A percentile compares a stretch with the other conserved stretches of the same genome.
Evolutionary conservation across 768 basidiomycete species (phyloP).

Genomic region (Boletus pseudopeckii): DNA sequence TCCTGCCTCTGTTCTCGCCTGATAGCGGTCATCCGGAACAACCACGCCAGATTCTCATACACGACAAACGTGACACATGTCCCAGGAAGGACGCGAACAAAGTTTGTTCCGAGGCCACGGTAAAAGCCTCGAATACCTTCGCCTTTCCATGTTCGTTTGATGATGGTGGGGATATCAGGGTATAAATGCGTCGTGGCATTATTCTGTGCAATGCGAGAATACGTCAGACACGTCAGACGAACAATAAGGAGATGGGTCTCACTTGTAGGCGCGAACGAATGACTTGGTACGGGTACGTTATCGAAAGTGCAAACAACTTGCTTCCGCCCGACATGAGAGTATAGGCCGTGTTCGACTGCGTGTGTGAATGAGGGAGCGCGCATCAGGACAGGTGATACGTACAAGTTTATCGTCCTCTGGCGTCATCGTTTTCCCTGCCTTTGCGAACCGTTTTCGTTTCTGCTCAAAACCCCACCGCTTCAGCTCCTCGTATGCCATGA

Average conservation of each 20-base stretch:
- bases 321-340: slow-evolving; percentile 89
- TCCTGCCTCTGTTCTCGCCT: slow-evolving; percentile 37
- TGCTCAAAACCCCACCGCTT: slow-evolving; percentile 84
- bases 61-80: slow-evolving; percentile 98
- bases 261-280: slow-evolving; percentile 93
- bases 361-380: background rate
- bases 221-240: background rate
- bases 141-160: slow-evolving; percentile 73
- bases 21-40: slow-evolving; percentile 65
- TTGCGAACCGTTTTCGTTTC: slow-evolving; percentile 61
- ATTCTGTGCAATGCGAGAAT: slow-evolving; percentile 41
- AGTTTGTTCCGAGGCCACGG: slow-evolving; percentile 90
- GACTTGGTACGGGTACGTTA: slow-evolving; percentile 98
- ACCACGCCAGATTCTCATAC: slow-evolving; percentile 89
- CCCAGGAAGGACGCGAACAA: slow-evolving; percentile 92
- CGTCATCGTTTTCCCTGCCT: slow-evolving; percentile 61
- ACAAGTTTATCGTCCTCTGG: slow-evolving; percentile 84
- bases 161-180: slow-evolving; percentile 79
- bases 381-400: slow-evolving; percentile 26
- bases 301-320: slow-evolving; percentile 76
- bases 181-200: slow-evolving; percentile 65
- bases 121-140: slow-evolving; percentile 90
- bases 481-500: slow-evolving; percentile 95
- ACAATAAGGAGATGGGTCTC: slow-evolving; percentile 11
- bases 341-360: slow-evolving; percentile 86